These are phyloP conservation scores for Jasminum sambac DNA, from an alignment of 257 asterid genomes.

Conservation along the genomic window DNA sequence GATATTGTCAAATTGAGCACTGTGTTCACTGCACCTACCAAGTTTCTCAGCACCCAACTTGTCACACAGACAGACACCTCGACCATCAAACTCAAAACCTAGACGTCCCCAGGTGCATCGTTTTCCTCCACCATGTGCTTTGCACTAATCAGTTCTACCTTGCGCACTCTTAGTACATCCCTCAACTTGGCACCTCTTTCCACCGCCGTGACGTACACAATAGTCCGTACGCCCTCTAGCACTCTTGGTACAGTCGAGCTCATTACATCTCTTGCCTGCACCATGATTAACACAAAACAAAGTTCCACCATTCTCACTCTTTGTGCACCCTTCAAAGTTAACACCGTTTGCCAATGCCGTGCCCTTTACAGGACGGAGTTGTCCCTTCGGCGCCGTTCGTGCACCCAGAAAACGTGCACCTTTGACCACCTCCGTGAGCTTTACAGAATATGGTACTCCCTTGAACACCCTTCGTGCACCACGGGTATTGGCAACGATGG, in stretches of 20 bases:
- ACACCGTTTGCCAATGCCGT: constrained; percentile 72
- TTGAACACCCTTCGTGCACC: constrained; percentile 61
- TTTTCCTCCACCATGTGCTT: constrained; percentile 67
- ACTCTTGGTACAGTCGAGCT: constrained; percentile 51
- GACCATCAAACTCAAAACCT: constrained; percentile 32
- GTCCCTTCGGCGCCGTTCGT: constrained; percentile 72
- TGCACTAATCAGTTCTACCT: constrained; percentile 63
- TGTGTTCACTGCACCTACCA: constrained; percentile 57
- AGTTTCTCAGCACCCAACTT: constrained; percentile 61
- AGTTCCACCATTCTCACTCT: constrained; percentile 68
- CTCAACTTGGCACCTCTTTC: constrained; percentile 56
- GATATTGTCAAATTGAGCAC: constrained; percentile 39
- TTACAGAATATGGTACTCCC: constrained; percentile 63
- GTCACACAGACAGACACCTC: constrained; percentile 39
- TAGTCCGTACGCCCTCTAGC: constrained; percentile 61
- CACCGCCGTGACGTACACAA: constrained; percentile 78
- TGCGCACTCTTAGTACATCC: constrained; percentile 67
- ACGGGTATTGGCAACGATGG: constrained; percentile 57
- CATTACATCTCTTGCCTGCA: constrained; percentile 59
- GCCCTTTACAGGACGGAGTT: constrained; percentile 59
- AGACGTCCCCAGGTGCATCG: constrained; percentile 56
- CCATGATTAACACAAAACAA: constrained; percentile 64
- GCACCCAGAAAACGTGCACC: constrained; percentile 58
- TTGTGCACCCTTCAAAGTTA: constrained; percentile 51
- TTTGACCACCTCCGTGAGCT: constrained; percentile 70